These are phyloP conservation scores for Ceratopteris richardii DNA, from an alignment of 75 land plant genomes.

Conservation along the genomic window DNA sequence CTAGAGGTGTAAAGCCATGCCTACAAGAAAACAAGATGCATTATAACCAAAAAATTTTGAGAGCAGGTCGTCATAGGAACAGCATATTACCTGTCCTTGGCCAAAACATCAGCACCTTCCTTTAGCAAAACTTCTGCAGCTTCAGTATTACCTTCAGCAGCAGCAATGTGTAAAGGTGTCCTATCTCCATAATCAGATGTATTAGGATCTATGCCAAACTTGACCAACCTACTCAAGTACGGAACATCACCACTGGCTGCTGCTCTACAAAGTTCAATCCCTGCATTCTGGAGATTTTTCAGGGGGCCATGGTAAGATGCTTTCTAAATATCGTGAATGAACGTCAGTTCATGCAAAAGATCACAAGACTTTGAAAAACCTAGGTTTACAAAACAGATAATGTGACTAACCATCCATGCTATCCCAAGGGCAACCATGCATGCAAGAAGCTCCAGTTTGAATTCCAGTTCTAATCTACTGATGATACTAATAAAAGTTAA, in stretches of 20 bases:
- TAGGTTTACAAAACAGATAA: too few relatives aligned
- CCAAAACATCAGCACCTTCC: conserved; percentile 67
- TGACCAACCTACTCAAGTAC: conserved; percentile 48
- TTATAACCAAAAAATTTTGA: not conserved
- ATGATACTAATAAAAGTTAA: too few relatives aligned
- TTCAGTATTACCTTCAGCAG: conserved; percentile 53
- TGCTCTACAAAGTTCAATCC: conserved; percentile 47
- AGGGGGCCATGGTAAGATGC: conserved; percentile 28
- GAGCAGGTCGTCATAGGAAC: not conserved
- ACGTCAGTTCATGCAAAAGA: too few relatives aligned
- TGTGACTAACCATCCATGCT: too few relatives aligned
- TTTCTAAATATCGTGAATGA: too few relatives aligned
- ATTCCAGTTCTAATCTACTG: too few relatives aligned
- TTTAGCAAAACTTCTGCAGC: conserved; percentile 47
- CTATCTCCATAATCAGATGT: conserved; percentile 56
- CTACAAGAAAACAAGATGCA: not conserved
- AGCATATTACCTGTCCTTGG: conserved; percentile 53
- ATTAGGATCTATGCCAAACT: conserved; percentile 59
- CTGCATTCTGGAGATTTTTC: conserved; percentile 51
- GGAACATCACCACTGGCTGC: conserved; percentile 56
- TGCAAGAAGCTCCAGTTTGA: too few relatives aligned
- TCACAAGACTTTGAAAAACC: too few relatives aligned
- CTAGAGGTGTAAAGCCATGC: conserved; percentile 23
- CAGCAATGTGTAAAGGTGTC: conserved; percentile 79
- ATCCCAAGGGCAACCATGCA: too few relatives aligned